Percentiles rank a stretch among this genome's conserved stretches.
Evolutionary conservation across 1,284 basidiomycete species (phyloP).

Genomic region (Golubevia pallescens): DNA sequence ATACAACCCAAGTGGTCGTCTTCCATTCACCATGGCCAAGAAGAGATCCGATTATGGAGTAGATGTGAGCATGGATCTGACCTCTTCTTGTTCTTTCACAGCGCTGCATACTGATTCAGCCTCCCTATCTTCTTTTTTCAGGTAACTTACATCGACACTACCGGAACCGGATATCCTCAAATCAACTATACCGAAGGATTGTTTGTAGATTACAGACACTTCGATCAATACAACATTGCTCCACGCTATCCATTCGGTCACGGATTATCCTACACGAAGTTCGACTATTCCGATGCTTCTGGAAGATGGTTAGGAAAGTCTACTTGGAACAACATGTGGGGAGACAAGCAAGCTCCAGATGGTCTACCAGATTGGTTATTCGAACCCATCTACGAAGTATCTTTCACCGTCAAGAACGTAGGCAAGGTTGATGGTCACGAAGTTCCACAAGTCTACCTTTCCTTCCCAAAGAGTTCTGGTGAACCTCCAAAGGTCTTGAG

Average conservation of each 20-base stretch:
- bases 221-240: conserved; percentile 33
- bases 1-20: conserved; percentile 40
- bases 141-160: no score
- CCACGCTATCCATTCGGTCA: conserved; percentile 45
- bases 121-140: background rate
- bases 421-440: conserved; percentile 41
- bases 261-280: conserved; percentile 50
- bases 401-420: conserved; percentile 36
- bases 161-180: conserved; percentile 13
- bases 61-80: background rate
- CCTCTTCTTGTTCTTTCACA: conserved; percentile 16
- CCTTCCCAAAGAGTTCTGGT: conserved; percentile 32
- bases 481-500: conserved; percentile 51
- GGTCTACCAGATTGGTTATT: conserved; percentile 43
- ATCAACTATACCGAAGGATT: conserved; percentile 48
- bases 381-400: conserved; percentile 30
- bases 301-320: conserved; percentile 12
- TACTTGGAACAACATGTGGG: conserved; percentile 33
- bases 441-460: conserved; percentile 47
- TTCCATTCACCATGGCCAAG: conserved; percentile 51
- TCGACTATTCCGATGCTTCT: conserved; percentile 27
- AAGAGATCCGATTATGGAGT: conserved; percentile 26
- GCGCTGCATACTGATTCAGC: conserved; percentile 8
- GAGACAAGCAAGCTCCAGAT: conserved; percentile 12
- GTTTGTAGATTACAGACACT: conserved; percentile 42